Evolutionary conservation across 2,329 filamentous ascomycete species (phyloP).

Genomic region (Talaromyces verruculosus): DNA sequence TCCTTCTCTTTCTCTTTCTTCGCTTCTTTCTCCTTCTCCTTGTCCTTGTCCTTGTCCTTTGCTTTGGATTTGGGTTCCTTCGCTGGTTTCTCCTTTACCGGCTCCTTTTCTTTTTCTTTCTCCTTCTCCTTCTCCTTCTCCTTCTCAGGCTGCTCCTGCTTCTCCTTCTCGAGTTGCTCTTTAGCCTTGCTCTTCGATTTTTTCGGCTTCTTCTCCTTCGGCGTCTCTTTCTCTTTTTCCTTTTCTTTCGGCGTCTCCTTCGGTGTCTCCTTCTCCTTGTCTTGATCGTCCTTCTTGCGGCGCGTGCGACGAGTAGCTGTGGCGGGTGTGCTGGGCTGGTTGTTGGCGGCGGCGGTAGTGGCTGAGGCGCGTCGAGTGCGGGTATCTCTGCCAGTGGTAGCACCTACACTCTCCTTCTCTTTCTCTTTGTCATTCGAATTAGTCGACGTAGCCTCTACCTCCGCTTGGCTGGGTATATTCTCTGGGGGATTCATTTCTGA

Average conservation of each 20-base stretch:
- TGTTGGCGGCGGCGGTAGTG: constrained; percentile 26
- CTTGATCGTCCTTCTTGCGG: constrained; percentile 40
- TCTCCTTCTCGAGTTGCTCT: constrained; percentile 26
- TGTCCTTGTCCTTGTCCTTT: constrained; percentile 25
- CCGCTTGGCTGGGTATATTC: neutral
- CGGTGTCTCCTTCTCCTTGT: constrained; percentile 30
- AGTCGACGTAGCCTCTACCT: neutral
- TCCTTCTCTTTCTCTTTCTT: constrained; percentile 24
- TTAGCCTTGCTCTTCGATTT: constrained; percentile 26
- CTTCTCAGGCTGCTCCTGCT: constrained; percentile 35
- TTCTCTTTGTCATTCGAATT: constrained; percentile 12
- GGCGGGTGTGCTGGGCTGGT: constrained; percentile 25
- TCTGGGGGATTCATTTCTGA: constrained; percentile 16
- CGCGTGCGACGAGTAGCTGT: constrained; percentile 33
- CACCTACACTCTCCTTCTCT: constrained; percentile 12
- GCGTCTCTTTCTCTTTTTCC: constrained; percentile 31
- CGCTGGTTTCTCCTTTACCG: neutral
- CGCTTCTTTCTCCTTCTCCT: constrained; percentile 26
- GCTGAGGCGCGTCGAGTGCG: constrained; percentile 35
- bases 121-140: constrained; percentile 26
- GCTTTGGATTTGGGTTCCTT: constrained; percentile 24
- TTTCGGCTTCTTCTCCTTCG: constrained; percentile 20
- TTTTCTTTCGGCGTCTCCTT: constrained; percentile 29
- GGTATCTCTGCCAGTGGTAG: constrained; percentile 27
- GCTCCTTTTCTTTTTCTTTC: constrained; percentile 25